phyloP scores from a whole-genome alignment of 1,139 yeast species.

The Debaryomyces fabryi region DNA sequence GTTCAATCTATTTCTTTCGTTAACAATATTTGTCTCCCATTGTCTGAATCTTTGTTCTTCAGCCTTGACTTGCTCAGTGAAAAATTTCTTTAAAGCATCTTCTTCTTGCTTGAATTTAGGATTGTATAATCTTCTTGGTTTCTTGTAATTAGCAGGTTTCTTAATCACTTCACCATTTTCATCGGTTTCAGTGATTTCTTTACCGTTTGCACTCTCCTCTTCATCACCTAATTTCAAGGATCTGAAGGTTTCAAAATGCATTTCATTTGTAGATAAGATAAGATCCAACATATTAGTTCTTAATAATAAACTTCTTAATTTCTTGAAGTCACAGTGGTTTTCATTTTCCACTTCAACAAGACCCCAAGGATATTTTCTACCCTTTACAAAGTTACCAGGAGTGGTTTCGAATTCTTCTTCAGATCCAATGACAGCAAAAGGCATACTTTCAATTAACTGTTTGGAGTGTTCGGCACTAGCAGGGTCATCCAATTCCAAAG shows the following conservation, averaged over 20 bases:
- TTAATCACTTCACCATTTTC: constrained; percentile 31
- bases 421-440: constrained; percentile 90
- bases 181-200: constrained; percentile 37
- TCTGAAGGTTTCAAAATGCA: constrained; percentile 90
- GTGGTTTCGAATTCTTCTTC: constrained; percentile 81
- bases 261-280: constrained; percentile 83
- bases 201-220: constrained; percentile 40
- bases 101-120: constrained; percentile 97
- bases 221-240: constrained; percentile 72
- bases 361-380: constrained; percentile 98
- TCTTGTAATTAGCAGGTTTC: constrained; percentile 31
- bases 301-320: constrained; percentile 81
- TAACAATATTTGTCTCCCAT: constrained; percentile 96
- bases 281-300: constrained; percentile 95
- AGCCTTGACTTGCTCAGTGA: constrained; percentile 97
- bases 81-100: constrained; percentile 87
- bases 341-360: constrained; percentile 96
- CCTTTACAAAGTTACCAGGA: constrained; percentile 77
- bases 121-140: constrained; percentile 65
- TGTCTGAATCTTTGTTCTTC: constrained; percentile 97
- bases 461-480: constrained; percentile 81
- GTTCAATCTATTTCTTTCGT: constrained; percentile 91
- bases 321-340: constrained; percentile 91
- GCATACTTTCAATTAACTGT: constrained; percentile 87
- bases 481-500: constrained; percentile 70